phyloP scores from a whole-genome alignment of 169 alveolate species.

The Plasmodium coatneyi region DNA sequence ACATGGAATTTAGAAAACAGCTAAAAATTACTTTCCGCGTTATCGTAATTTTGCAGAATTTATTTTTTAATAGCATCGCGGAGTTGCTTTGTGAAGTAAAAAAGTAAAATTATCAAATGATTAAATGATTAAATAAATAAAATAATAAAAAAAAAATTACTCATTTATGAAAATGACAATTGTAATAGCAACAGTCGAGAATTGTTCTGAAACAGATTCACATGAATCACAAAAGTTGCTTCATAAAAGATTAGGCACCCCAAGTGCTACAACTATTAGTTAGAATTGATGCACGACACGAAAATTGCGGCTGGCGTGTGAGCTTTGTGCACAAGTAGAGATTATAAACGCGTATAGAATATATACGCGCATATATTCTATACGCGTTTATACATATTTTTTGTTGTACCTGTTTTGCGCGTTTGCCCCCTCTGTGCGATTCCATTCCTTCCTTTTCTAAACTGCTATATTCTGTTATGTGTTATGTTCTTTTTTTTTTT shows the following conservation, averaged over 20 bases:
- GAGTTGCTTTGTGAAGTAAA: neutral
- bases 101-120: neutral
- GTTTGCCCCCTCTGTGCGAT: neutral
- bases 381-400: neutral
- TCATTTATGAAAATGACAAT: neutral
- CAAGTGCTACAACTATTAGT: neutral
- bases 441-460: neutral
- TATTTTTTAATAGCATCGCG: neutral
- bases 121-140: conserved; percentile 1
- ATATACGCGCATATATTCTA: neutral
- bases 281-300: neutral
- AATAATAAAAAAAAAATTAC: conserved; percentile 7
- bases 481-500: neutral
- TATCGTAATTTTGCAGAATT: neutral
- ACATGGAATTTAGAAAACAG: neutral
- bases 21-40: neutral
- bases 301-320: neutral
- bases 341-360: neutral
- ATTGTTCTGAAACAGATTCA: conserved; percentile 5
- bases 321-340: neutral
- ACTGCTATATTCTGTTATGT: neutral
- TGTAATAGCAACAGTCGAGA: neutral
- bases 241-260: neutral
- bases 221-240: neutral
- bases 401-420: neutral